A percentile compares a stretch with the other conserved stretches of the same genome.
Evolutionary conservation across 768 basidiomycete species (phyloP).

Genomic region (Tulasnella sp.): DNA sequence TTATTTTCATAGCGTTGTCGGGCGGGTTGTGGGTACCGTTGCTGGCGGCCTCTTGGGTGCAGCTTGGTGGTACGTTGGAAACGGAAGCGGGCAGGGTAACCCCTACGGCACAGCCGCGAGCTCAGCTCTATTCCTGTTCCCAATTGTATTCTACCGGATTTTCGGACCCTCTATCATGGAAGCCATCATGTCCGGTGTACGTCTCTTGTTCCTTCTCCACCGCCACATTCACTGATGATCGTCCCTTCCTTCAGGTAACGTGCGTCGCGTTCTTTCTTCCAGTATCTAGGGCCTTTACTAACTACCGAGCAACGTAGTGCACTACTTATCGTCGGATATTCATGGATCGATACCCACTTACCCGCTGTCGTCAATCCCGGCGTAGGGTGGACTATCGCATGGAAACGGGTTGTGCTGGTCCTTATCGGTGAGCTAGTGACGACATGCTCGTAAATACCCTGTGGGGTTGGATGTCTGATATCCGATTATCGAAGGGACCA

Average conservation of each 20-base stretch:
- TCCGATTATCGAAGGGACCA: conserved; percentile 46
- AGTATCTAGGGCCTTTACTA: not conserved
- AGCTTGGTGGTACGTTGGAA: conserved; percentile 55
- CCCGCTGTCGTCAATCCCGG: conserved; percentile 54
- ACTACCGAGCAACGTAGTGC: conserved; percentile 46
- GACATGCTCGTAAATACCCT: conserved; percentile 13
- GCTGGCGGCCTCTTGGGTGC: conserved; percentile 50
- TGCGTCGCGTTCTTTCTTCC: not conserved
- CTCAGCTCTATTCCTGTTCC: conserved; percentile 53
- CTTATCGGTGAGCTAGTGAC: conserved; percentile 49
- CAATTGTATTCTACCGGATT: conserved; percentile 56
- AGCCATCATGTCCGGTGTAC: conserved; percentile 47
- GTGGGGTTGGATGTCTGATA: not conserved
- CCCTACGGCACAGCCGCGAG: conserved; percentile 58
- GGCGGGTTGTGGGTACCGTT: conserved; percentile 53
- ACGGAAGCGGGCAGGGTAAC: conserved; percentile 54
- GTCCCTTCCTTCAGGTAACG: conserved; percentile 5
- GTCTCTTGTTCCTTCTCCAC: conserved; percentile 36
- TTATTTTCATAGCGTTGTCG: too few species aligned
- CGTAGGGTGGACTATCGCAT: conserved; percentile 57
- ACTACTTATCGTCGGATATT: conserved; percentile 57
- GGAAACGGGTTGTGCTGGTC: conserved; percentile 57
- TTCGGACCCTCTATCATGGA: conserved; percentile 51
- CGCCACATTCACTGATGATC: not conserved
- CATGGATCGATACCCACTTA: conserved; percentile 60